A percentile compares a stretch with the other conserved stretches of the same genome.
These are phyloP conservation scores for Debaryomyces maramus DNA, from an alignment of 805 yeast genomes.

Conservation along the genomic window DNA sequence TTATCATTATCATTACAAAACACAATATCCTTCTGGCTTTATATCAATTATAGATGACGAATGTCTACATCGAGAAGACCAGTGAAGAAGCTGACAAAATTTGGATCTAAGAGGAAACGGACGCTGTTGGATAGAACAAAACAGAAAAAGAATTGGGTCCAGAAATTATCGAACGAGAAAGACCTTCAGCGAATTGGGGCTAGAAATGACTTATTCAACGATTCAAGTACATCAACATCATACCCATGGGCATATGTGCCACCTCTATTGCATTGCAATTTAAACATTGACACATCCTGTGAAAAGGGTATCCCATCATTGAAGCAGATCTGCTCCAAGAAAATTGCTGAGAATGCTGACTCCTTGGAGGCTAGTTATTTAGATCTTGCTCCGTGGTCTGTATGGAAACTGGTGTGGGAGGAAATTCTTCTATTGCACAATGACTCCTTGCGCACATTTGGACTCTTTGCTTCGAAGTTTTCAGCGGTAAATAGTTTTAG, in stretches of 20 bases:
- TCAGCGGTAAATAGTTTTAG: constrained; percentile 18
- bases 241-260: constrained; percentile 16
- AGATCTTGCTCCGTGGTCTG: constrained; percentile 23
- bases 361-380: constrained; percentile 20
- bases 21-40: no score
- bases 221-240: constrained; percentile 8
- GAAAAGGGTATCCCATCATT: constrained; percentile 15
- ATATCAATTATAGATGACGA: no score
- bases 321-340: constrained; percentile 24
- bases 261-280: constrained; percentile 9
- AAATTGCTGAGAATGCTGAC: constrained; percentile 29
- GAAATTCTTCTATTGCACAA: constrained; percentile 20
- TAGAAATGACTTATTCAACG: constrained; percentile 7
- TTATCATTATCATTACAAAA: background rate
- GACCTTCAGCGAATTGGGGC: constrained; percentile 3
- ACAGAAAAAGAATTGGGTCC: background rate
- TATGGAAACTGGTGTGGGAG: constrained; percentile 36
- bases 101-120: background rate
- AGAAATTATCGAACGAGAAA: background rate
- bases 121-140: background rate
- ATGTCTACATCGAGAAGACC: background rate
- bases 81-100: background rate
- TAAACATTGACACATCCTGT: background rate
- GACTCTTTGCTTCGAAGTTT: constrained; percentile 26
- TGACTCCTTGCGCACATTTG: constrained; percentile 32